These are phyloP conservation scores for Geotrichum europaeum DNA, from an alignment of 1,139 yeast species.

Conservation along the genomic window DNA sequence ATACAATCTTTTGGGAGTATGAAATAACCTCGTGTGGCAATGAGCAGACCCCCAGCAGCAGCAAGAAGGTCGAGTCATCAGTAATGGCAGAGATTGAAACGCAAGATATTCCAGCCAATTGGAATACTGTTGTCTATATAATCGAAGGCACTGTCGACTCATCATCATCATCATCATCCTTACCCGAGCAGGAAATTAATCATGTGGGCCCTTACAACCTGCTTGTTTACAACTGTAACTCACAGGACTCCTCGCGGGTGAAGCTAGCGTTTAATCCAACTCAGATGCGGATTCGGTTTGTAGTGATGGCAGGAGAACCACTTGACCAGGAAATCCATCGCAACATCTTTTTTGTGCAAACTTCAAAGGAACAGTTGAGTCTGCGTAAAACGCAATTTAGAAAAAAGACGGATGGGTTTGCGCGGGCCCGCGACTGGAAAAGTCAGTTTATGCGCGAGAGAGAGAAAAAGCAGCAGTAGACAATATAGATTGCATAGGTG, in stretches of 20 bases:
- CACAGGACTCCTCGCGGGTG: not conserved
- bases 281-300: slow-evolving; percentile 1
- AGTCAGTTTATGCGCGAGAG: slow-evolving; percentile 43
- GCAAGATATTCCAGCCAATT: slow-evolving; percentile 44
- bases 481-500: not conserved
- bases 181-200: not conserved
- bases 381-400: slow-evolving; percentile 43
- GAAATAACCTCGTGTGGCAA: not conserved
- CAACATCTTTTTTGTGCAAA: slow-evolving; percentile 79
- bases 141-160: slow-evolving; percentile 31
- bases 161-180: not conserved
- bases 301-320: slow-evolving; percentile 60
- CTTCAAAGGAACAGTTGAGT: slow-evolving; percentile 50
- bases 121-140: slow-evolving; percentile 63
- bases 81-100: not conserved
- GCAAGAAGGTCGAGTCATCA: not conserved
- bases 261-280: not conserved
- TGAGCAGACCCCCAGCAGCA: too few relatives aligned
- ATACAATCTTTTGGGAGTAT: slow-evolving; percentile 47
- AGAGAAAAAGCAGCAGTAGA: not conserved
- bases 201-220: slow-evolving; percentile 28
- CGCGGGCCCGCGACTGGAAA: slow-evolving; percentile 55
- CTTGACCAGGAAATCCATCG: slow-evolving; percentile 67
- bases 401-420: slow-evolving; percentile 52
- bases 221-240: not conserved